These are phyloP conservation scores for Blastocrithidia nonstop DNA, from an alignment of 208 protist genomes.

Conservation along the genomic window DNA sequence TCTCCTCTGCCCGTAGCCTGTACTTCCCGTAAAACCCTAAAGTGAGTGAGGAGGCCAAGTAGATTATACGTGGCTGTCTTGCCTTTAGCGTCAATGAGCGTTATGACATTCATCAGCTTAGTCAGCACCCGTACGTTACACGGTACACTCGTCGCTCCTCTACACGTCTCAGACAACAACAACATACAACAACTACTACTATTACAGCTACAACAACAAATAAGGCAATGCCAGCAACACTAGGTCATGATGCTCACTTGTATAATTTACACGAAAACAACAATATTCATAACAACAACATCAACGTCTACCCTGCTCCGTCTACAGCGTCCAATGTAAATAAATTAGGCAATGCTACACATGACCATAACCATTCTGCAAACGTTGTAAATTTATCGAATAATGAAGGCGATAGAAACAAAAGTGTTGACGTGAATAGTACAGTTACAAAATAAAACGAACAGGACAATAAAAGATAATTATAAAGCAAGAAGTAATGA, in stretches of 20 bases:
- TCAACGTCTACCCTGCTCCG: no score
- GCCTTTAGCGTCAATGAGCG: constrained; percentile 51
- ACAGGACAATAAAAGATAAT: no score
- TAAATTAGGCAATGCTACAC: no score
- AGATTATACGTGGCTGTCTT: constrained; percentile 54
- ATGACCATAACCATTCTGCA: no score
- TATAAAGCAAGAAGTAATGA: no score
- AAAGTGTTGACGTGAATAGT: no score
- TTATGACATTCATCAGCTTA: constrained; percentile 55
- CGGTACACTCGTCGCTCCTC: constrained; percentile 11
- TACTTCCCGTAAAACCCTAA: constrained; percentile 48
- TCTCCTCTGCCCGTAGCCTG: constrained; percentile 33
- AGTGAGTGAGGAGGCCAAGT: constrained; percentile 70
- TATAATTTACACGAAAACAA: no score
- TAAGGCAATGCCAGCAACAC: neutral
- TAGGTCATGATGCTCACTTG: neutral
- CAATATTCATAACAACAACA: no score
- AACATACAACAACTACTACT: neutral
- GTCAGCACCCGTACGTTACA: constrained; percentile 49
- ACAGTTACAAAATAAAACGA: no score
- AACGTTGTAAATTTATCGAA: no score
- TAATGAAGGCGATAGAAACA: no score
- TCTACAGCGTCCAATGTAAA: no score
- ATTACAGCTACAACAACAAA: constrained; percentile 4
- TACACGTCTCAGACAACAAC: neutral